Evolutionary conservation across 116 monocot species (phyloP).

Genomic region (Trichopus zeylanicus): DNA sequence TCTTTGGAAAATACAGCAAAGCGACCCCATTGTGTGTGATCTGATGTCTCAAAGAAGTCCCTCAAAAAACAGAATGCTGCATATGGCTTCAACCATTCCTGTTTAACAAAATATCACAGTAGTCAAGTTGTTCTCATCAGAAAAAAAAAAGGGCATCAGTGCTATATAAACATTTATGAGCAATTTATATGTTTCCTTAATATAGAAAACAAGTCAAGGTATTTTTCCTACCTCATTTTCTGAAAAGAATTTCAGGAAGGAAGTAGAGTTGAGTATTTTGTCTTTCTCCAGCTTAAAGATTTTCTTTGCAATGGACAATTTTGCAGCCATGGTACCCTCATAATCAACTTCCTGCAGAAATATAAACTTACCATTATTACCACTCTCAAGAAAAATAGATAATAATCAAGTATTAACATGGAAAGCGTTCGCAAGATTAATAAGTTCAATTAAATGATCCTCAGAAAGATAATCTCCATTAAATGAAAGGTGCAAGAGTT

Average conservation of each 20-base stretch:
- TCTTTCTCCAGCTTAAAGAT: conserved; percentile 68
- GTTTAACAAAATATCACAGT: neutral
- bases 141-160: too few relatives aligned
- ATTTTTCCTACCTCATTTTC: conserved; percentile 71
- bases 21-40: conserved; percentile 88
- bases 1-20: conserved; percentile 71
- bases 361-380: neutral
- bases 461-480: too few relatives aligned
- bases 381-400: too few relatives aligned
- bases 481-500: too few relatives aligned
- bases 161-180: too few relatives aligned
- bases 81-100: conserved; percentile 95
- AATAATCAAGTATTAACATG: neutral
- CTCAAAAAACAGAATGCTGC: conserved; percentile 84
- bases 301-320: conserved; percentile 81
- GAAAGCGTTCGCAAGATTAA: neutral
- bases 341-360: conserved; percentile 77
- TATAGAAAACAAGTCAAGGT: neutral
- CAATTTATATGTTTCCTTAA: neutral
- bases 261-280: conserved; percentile 48
- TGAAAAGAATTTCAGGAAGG: conserved; percentile 64
- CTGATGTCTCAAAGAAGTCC: conserved; percentile 95
- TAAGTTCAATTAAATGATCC: too few relatives aligned
- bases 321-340: conserved; percentile 71
- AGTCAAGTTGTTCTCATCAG: neutral